Percentiles rank a stretch among this genome's conserved stretches.
Conservation (phyloP, 2,329 filamentous ascomycete genomes). For the Aspergillus luchuensis region DNA sequence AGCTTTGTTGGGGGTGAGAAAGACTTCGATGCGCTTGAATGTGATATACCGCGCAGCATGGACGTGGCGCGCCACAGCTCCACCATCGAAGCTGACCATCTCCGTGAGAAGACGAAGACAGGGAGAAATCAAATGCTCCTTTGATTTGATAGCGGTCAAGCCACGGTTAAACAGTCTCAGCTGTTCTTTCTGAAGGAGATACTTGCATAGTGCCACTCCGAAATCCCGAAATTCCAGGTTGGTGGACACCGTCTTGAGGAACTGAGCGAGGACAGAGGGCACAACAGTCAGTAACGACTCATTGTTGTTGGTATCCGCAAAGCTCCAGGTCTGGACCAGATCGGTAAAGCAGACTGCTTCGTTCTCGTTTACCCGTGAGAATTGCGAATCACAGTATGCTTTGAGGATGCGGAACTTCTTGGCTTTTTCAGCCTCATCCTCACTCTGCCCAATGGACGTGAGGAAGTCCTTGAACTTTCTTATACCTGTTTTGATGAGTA, state of each 20-base stretch:
- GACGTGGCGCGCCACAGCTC: slow-evolving; percentile 72
- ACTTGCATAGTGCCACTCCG: slow-evolving; percentile 77
- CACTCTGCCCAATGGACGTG: slow-evolving; percentile 39
- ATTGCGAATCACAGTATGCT: slow-evolving; percentile 56
- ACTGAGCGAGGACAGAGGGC: slow-evolving; percentile 75
- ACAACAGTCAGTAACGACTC: slow-evolving; percentile 80
- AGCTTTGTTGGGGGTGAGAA: slow-evolving; percentile 69
- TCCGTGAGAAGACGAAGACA: slow-evolving; percentile 84
- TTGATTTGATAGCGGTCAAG: slow-evolving; percentile 75
- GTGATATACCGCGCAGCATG: slow-evolving; percentile 78
- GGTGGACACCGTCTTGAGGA: slow-evolving; percentile 75
- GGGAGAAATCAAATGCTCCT: slow-evolving; percentile 86
- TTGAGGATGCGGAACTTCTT: slow-evolving; percentile 48
- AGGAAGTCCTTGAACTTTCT: slow-evolving; percentile 50
- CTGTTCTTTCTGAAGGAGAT: slow-evolving; percentile 77
- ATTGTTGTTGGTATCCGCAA: slow-evolving; percentile 75
- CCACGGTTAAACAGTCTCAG: slow-evolving; percentile 78
- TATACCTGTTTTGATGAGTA: slow-evolving; percentile 35
- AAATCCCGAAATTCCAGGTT: slow-evolving; percentile 73
- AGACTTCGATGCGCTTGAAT: slow-evolving; percentile 76
- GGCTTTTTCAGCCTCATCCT: slow-evolving; percentile 39
- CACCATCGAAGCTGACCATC: slow-evolving; percentile 82
- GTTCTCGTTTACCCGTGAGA: slow-evolving; percentile 49
- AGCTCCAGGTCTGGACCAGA: slow-evolving; percentile 85
- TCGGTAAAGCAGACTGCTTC: slow-evolving; percentile 70